phyloP scores from a whole-genome alignment of 257 asterid species.

The Primulina eburnea region DNA sequence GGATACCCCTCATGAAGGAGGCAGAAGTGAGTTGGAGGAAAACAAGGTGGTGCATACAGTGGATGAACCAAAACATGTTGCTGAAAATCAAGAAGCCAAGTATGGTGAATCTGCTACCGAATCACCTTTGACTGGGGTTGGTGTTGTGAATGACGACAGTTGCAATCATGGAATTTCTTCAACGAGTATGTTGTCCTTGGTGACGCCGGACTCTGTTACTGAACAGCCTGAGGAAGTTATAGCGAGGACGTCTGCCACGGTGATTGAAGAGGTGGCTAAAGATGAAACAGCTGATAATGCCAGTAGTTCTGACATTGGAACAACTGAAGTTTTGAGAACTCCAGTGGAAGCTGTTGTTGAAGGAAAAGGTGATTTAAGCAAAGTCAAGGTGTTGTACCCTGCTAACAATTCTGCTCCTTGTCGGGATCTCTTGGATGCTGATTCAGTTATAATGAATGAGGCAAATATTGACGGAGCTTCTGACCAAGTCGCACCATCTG shows the following conservation, averaged over 20 bases:
- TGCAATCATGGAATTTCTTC: slow-evolving; percentile 42
- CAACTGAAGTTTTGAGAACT: slow-evolving; percentile 21
- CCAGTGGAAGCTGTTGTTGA: slow-evolving; percentile 34
- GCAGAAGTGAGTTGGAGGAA: slow-evolving; percentile 23
- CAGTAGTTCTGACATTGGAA: slow-evolving; percentile 16
- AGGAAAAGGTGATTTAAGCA: slow-evolving; percentile 19
- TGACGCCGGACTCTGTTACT: background rate
- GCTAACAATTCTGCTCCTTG: slow-evolving; percentile 22
- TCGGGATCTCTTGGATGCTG: slow-evolving; percentile 24
- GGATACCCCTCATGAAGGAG: slow-evolving; percentile 25
- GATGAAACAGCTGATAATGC: slow-evolving; percentile 29
- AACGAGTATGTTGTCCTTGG: slow-evolving; percentile 25
- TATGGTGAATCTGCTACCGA: slow-evolving; percentile 27
- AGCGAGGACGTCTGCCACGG: slow-evolving; percentile 21
- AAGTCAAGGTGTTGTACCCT: slow-evolving; percentile 27
- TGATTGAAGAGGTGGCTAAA: slow-evolving; percentile 23
- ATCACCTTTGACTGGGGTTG: slow-evolving; percentile 23
- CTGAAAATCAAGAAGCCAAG: slow-evolving; percentile 25
- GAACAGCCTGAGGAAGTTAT: slow-evolving; percentile 21
- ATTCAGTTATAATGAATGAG: slow-evolving; percentile 26
- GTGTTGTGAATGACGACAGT: slow-evolving; percentile 33
- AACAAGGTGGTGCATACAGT: slow-evolving; percentile 22
- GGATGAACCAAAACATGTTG: slow-evolving; percentile 25
- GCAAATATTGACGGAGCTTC: slow-evolving; percentile 20
- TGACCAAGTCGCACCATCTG: slow-evolving; percentile 17